Conservation (phyloP, 2,329 filamentous ascomycete genomes). For the Pseudocercospora eumusae region DNA sequence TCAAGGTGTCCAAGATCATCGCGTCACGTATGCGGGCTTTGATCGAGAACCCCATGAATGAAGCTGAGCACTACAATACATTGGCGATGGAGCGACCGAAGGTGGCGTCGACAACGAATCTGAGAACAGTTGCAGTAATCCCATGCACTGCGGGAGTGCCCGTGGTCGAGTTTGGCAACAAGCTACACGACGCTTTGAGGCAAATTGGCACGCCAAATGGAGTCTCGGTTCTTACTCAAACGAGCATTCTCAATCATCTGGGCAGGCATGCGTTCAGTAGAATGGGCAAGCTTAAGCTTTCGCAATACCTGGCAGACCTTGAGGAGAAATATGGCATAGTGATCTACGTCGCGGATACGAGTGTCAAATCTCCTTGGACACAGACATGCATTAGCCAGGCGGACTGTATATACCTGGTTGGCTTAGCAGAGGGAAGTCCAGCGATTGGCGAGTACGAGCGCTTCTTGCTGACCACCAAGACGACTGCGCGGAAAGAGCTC, state of each 20-base stretch:
- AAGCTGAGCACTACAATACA: conserved; percentile 46
- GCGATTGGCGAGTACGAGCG: conserved; percentile 94
- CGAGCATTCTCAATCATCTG: conserved; percentile 89
- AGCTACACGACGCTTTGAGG: conserved; percentile 79
- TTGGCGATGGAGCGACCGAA: conserved; percentile 58
- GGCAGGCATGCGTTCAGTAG: conserved; percentile 95
- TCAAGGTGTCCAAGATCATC: conserved; percentile 98
- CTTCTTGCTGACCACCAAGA: conserved; percentile 95
- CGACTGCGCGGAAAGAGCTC: conserved; percentile 88
- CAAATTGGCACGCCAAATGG: conserved; percentile 90
- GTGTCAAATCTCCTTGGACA: conserved; percentile 96
- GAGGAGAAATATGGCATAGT: conserved; percentile 97
- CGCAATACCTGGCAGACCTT: conserved; percentile 92
- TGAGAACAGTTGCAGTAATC: conserved; percentile 88
- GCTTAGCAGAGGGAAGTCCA: conserved; percentile 84
- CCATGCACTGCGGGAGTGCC: conserved; percentile 90
- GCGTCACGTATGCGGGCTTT: conserved; percentile 89
- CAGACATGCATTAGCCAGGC: conserved; percentile 97
- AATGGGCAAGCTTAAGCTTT: conserved; percentile 94
- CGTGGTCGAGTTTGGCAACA: conserved; percentile 90
- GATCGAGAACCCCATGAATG: conserved; percentile 73
- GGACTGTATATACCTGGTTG: conserved; percentile 91
- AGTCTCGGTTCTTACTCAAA: conserved; percentile 81
- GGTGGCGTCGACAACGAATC: conserved; percentile 82
- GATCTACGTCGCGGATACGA: conserved; percentile 94